phyloP scores from a whole-genome alignment of 805 yeast genomes.

The Brettanomyces sp. region DNA sequence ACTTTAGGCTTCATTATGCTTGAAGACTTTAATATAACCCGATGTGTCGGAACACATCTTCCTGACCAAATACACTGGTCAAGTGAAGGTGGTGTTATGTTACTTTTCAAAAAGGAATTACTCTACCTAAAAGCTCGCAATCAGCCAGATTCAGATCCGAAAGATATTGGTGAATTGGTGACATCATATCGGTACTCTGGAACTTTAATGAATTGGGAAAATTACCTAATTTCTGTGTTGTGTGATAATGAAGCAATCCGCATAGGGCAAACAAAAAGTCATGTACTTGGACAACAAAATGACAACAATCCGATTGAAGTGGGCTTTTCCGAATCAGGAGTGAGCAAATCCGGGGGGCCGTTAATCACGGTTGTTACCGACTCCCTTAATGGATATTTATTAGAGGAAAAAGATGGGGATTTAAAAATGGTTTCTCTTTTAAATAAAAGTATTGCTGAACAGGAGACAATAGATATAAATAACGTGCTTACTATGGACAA shows the following conservation, averaged over 20 bases:
- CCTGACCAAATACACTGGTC: conserved; percentile 5
- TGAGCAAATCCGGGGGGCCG: conserved; percentile 4
- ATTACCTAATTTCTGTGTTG: conserved; percentile 4
- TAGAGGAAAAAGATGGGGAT: conserved; percentile 5
- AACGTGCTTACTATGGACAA: conserved; percentile 3
- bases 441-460: conserved; percentile 3
- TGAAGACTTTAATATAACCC: background rate
- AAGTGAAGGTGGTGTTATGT: conserved; percentile 9
- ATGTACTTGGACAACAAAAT: conserved; percentile 1
- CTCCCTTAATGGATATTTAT: conserved; percentile 8
- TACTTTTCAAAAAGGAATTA: conserved; percentile 7
- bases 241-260: conserved; percentile 5
- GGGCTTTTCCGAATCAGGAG: conserved; percentile 9
- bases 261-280: conserved; percentile 7
- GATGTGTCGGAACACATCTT: background rate
- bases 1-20: background rate
- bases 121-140: conserved; percentile 5
- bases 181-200: conserved; percentile 4
- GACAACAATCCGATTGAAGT: conserved; percentile 3
- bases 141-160: background rate
- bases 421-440: conserved; percentile 2
- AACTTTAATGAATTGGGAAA: conserved; percentile 5
- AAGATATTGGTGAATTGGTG: conserved; percentile 5
- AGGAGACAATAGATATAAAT: conserved; percentile 2
- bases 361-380: conserved; percentile 9